Conservation (phyloP, 208 protist species). For the Leishmania amazonensis region DNA sequence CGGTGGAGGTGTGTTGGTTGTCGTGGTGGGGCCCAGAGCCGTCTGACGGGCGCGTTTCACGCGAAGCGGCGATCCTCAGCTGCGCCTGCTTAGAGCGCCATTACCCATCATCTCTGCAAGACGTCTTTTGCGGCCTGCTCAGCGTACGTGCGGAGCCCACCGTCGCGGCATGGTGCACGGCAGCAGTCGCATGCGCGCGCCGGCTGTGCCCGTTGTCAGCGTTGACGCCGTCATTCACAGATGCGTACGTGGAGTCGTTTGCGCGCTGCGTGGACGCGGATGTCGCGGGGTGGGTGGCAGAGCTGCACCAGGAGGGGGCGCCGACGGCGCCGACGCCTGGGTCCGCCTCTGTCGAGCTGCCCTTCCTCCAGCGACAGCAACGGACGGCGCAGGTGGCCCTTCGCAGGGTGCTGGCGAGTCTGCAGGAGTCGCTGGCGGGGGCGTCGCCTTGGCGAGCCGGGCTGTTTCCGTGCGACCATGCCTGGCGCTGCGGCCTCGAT, state of each 20-base stretch:
- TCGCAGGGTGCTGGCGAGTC: not conserved
- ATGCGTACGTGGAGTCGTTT: conserved; percentile 30
- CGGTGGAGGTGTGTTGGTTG: conserved; percentile 56
- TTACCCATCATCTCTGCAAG: conserved; percentile 22
- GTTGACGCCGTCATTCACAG: conserved; percentile 23
- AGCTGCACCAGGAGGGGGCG: not conserved
- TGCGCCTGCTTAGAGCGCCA: conserved; percentile 23
- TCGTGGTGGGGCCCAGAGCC: conserved; percentile 5
- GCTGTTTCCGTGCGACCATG: conserved; percentile 36
- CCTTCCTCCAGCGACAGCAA: conserved; percentile 6
- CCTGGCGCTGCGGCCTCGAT: conserved; percentile 46
- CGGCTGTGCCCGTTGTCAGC: not conserved
- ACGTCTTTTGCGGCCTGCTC: conserved; percentile 30
- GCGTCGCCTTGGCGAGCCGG: conserved; percentile 11
- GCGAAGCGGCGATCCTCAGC: conserved; percentile 2
- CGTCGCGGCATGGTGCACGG: conserved; percentile 45
- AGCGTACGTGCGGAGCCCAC: conserved; percentile 38
- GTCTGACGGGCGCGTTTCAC: conserved; percentile 4
- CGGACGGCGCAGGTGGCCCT: conserved; percentile 4
- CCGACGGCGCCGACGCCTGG: not conserved
- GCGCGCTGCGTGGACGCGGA: conserved; percentile 41
- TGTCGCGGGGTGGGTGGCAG: conserved; percentile 25
- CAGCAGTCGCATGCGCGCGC: conserved; percentile 22
- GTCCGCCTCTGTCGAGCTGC: not conserved
- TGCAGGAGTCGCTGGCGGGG: conserved; percentile 12